Base-by-base conservation (phyloP, 1,139 yeast species). In the Eremothecium sinecaudum region DNA sequence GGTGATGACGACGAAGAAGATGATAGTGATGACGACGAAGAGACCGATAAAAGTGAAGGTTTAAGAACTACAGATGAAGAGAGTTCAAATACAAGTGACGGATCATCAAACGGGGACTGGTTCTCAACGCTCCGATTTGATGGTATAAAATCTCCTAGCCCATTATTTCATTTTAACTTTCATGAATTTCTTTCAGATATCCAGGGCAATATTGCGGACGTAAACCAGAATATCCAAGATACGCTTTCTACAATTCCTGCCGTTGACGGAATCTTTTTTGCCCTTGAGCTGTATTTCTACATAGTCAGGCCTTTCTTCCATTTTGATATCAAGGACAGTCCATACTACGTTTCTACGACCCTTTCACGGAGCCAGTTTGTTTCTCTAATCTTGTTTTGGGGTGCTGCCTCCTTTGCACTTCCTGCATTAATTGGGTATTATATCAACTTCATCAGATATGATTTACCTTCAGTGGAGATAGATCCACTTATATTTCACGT, bases 401-500 rank as follows among this genome's bases (percentile, higher is more conserved):
- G 40, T 19, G 7, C 26, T 6, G 29, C 44, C 24, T 44, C 52
- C 11, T 24, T 45, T 17, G 27, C 37, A 7, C 2, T 49, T 12
- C 59, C 59, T n/a, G 27, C 43, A 4, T 21, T 51, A 1, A 33
- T 44, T n/a, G 42, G 47, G 13, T 51, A 52, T 40, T 53, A 51
- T 37, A 36, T 53, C 42, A 53, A 52, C 37, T 53, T 53, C 31
- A 47, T 52, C 18, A 50, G 57, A 28, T 50, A 51, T 33, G 56
- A 51, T 22, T 38, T 50, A 20, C 39, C 39, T 27, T 33, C 42
- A 25, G 42, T 52, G 23, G 46, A 48, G 30, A 27, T 50, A 27
- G 58, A 53, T 35, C 58, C 58, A 18, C 50, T 53, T 53, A 45
- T 49, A 10, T 45, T 46, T 39, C 50, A 52, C 33, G 29, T 53